Percentiles rank a stretch among this genome's conserved stretches.
Evolutionary conservation across 805 yeast species (phyloP).

Genomic region (Candida argentea): DNA sequence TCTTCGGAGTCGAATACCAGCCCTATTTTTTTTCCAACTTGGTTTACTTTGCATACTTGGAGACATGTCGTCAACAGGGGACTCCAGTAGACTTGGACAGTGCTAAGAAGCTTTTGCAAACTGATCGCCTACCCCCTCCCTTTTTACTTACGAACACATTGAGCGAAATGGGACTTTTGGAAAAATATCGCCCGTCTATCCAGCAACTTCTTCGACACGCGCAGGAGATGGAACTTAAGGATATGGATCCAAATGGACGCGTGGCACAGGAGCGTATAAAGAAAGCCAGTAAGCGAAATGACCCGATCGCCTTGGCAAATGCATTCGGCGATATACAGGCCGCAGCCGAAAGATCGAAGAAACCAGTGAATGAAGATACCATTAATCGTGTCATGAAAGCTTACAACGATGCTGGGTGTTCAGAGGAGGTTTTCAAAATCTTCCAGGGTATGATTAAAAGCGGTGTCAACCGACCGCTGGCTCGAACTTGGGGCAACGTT

Average conservation of each 20-base stretch:
- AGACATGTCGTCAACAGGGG: slow-evolving; percentile 16
- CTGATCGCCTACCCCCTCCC: slow-evolving; percentile 13
- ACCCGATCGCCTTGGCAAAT: slow-evolving; percentile 10
- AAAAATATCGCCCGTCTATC: slow-evolving; percentile 2
- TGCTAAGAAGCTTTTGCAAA: slow-evolving; percentile 18
- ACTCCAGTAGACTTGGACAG: slow-evolving; percentile 14
- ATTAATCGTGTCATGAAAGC: slow-evolving; percentile 36
- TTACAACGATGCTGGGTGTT: slow-evolving; percentile 25
- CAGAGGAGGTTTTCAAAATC: slow-evolving; percentile 28
- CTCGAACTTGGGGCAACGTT: slow-evolving; percentile 51
- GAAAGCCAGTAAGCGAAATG: slow-evolving; percentile 10
- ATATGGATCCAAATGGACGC: slow-evolving; percentile 25
- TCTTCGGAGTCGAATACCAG: slow-evolving; percentile 6
- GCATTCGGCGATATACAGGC: slow-evolving; percentile 17
- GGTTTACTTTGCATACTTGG: slow-evolving; percentile 25
- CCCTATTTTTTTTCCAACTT: slow-evolving; percentile 12
- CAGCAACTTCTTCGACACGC: slow-evolving; percentile 3
- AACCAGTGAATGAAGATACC: slow-evolving; percentile 29
- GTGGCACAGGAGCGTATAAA: slow-evolving; percentile 14
- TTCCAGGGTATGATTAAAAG: slow-evolving; percentile 40
- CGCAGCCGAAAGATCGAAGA: slow-evolving; percentile 14
- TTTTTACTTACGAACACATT: slow-evolving; percentile 11
- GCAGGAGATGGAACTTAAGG: slow-evolving; percentile 8
- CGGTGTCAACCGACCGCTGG: slow-evolving; percentile 29
- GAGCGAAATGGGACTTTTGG: slow-evolving; percentile 7